These are phyloP conservation scores for Acmispon strigosus DNA, from an alignment of 306 rosid genomes.

Conservation along the genomic window DNA sequence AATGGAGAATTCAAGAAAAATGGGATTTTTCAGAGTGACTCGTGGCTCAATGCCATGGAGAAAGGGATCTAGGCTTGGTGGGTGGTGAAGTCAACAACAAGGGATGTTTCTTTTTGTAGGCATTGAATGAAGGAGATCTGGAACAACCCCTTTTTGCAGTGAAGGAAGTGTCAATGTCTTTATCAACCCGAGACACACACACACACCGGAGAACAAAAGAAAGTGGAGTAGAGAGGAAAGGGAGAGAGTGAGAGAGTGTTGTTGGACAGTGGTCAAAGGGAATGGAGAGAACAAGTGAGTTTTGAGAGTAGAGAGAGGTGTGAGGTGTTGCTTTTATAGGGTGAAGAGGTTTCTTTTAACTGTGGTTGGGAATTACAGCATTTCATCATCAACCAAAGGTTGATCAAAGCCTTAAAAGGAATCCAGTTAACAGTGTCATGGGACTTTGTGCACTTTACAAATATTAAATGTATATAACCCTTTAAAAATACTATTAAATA, in stretches of 20 bases:
- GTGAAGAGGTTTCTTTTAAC: neutral
- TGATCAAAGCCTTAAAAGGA: conserved; percentile 13
- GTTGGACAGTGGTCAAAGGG: conserved; percentile 61
- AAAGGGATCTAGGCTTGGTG: conserved; percentile 22
- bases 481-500: no score
- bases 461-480: neutral
- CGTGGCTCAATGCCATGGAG: conserved; percentile 30
- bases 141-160: conserved; percentile 15
- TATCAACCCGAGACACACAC: conserved; percentile 12
- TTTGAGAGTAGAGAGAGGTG: conserved; percentile 29
- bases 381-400: neutral
- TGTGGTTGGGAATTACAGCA: conserved; percentile 9
- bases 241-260: neutral
- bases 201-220: neutral
- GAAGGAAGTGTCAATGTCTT: conserved; percentile 47
- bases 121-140: conserved; percentile 46
- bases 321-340: conserved; percentile 39
- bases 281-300: conserved; percentile 19
- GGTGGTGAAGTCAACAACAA: neutral
- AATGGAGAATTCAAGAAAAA: neutral
- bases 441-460: conserved; percentile 21
- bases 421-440: conserved; percentile 13
- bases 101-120: conserved; percentile 10
- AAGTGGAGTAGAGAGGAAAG: conserved; percentile 16
- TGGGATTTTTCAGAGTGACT: conserved; percentile 1